Percentiles rank a stretch among this genome's conserved stretches.
These are phyloP conservation scores for Astrephomene gubernaculifera DNA, from an alignment of 139 green algal genomes.

Conservation along the genomic window DNA sequence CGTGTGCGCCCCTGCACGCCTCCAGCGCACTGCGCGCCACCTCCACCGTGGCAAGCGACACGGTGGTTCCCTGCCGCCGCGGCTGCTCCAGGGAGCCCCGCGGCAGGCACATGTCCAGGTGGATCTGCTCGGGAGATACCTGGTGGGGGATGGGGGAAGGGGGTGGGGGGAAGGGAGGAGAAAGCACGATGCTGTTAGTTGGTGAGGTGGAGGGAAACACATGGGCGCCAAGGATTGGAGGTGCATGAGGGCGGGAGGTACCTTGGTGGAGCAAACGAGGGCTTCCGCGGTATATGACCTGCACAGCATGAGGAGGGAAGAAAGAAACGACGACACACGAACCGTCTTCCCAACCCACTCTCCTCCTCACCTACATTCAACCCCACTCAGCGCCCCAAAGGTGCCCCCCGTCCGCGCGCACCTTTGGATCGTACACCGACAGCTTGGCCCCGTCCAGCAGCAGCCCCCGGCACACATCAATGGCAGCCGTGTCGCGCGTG, in stretches of 20 bases:
- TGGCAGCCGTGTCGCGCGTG: conserved; percentile 96
- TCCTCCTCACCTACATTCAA: no score
- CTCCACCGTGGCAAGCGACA: conserved; percentile 47
- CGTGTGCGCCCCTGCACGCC: conserved; percentile 80
- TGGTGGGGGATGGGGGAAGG: background rate
- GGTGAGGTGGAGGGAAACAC: no score
- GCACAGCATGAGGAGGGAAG: no score
- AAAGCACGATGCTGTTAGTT: no score
- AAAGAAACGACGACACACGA: no score
- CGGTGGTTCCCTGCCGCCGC: conserved; percentile 49
- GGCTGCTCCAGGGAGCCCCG: conserved; percentile 91
- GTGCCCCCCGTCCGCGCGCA: conserved; percentile 24
- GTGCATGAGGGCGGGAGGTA: no score
- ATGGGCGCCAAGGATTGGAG: no score
- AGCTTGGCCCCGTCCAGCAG: conserved; percentile 82
- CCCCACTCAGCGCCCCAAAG: no score
- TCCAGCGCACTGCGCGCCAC: conserved; percentile 60
- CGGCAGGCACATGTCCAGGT: conserved; percentile 73
- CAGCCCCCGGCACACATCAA: conserved; percentile 91
- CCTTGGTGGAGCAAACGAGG: no score
- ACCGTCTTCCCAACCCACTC: no score
- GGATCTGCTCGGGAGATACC: conserved; percentile 67
- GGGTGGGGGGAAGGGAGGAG: no score
- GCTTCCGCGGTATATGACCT: no score
- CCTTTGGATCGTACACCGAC: conserved; percentile 93